Percentiles rank a stretch among this genome's conserved stretches.
phyloP scores from a whole-genome alignment of 495 filamentous ascomycete genomes.

The Aspergillus hancockii region DNA sequence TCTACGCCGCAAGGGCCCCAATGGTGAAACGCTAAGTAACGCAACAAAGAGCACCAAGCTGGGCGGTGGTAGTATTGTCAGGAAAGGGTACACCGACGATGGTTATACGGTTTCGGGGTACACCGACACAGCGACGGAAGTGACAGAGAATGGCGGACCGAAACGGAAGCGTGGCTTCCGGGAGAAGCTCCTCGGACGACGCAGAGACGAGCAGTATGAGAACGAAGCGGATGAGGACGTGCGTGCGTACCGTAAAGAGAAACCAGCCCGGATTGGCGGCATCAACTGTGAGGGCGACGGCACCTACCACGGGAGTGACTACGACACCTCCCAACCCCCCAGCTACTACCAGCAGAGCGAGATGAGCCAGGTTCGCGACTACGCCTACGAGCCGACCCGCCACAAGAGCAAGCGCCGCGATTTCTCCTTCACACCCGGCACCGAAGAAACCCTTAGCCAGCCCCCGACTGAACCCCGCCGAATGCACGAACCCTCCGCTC shows the following conservation, averaged over 20 bases:
- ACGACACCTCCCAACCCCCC: conserved; percentile 49
- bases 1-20: conserved; percentile 84
- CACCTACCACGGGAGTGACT: conserved; percentile 66
- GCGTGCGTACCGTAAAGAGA: conserved; percentile 79
- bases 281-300: conserved; percentile 78
- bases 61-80: conserved; percentile 75
- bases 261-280: conserved; percentile 79
- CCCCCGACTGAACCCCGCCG: conserved; percentile 50
- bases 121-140: conserved; percentile 38
- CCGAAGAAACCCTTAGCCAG: conserved; percentile 55
- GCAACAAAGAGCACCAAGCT: conserved; percentile 80
- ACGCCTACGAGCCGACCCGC: conserved; percentile 38
- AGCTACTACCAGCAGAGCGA: conserved; percentile 54
- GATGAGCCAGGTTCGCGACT: conserved; percentile 51
- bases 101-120: conserved; percentile 45
- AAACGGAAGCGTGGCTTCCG: conserved; percentile 42
- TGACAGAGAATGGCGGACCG: conserved; percentile 44
- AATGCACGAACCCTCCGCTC: conserved; percentile 38
- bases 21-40: conserved; percentile 77
- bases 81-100: conserved; percentile 60
- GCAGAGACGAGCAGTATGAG: conserved; percentile 51
- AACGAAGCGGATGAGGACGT: conserved; percentile 70
- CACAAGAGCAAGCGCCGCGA: conserved; percentile 37
- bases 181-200: conserved; percentile 39
- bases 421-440: conserved; percentile 52